Base-by-base conservation (phyloP, 495 filamentous ascomycete genomes). In the Talaromyces trachyspermus region DNA sequence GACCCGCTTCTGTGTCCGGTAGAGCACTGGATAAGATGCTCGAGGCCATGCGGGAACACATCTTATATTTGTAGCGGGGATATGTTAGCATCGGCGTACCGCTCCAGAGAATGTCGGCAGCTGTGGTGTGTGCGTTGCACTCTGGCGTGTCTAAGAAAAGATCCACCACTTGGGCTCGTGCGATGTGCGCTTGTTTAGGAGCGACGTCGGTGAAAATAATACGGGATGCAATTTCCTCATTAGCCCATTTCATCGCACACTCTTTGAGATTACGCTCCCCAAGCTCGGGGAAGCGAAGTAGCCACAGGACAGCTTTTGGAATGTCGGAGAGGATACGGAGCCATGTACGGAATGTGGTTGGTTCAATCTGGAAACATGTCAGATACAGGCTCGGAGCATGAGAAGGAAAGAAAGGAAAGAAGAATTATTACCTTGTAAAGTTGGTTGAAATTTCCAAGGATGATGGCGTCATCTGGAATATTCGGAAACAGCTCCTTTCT, bases 371-470 rank as follows among this genome's bases (percentile, higher is more conserved):
- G 33, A 38, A 37, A 25, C 12, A 7, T 9, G 9, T 38, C 54
- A 37, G 50, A 43, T 52, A 43, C n/a, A n/a, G n/a, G n/a, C n/a
- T n/a, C n/a, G n/a, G n/a, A 49, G 30, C 36, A 43, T 9, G 17
- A 10, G 7, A 9, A 2, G 44, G 22, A 24, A 29, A 23, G 43
- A 43, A 32, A 1, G 37, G 12, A 40, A 15, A 41, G 44, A 7
- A 10, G 14, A 8, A 14, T 27, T 25, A 35, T 48, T 72, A 94
- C 92, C 84, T 99, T 99, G 71, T 99, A 99, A 19, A 99, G 69
- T 65, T 99, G 92, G 64, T 99, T 99, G 64, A 99, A 99, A 66
- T 99, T 99, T 9, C 86, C 92, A 36, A 99, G 76, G 53, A 99
- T 95, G 55, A 99, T 82, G 19, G 79, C 77, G 57, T 96, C 84